Conservation (phyloP, 164 flowering plant genomes). For the Tetrastigma voinierianum region DNA sequence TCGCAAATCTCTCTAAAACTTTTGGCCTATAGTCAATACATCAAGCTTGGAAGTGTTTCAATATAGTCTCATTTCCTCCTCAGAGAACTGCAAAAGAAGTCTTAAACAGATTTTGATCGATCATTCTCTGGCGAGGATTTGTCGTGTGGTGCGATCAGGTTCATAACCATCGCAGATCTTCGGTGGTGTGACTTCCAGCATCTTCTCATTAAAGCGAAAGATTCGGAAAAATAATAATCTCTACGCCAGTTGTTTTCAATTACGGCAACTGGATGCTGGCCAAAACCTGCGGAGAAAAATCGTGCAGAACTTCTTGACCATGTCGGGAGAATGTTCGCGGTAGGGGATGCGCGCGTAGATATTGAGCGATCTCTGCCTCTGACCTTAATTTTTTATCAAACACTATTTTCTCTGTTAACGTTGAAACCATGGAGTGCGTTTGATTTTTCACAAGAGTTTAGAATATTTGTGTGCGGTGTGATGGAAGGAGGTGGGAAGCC, state of each 20-base stretch:
- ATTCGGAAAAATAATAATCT: constrained; percentile 21
- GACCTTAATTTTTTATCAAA: constrained; percentile 25
- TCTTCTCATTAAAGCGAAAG: constrained; percentile 10
- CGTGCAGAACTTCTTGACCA: constrained; percentile 25
- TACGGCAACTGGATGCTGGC: constrained; percentile 18
- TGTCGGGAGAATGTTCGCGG: constrained; percentile 9
- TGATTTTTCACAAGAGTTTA: constrained; percentile 17
- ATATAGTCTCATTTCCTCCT: constrained; percentile 13
- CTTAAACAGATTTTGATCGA: constrained; percentile 29
- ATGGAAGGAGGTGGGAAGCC: constrained; percentile 24
- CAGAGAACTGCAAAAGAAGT: constrained; percentile 14
- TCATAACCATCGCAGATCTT: constrained; percentile 13
- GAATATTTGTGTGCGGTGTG: constrained; percentile 10
- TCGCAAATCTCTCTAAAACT: constrained; percentile 10
- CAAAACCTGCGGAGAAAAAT: constrained; percentile 19
- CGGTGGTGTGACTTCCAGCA: constrained; percentile 30
- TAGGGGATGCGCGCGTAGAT: constrained; percentile 10
- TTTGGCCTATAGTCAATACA: constrained; percentile 21
- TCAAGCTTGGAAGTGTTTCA: constrained; percentile 7
- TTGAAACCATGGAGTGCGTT: constrained; percentile 12
- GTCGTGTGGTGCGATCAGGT: no score
- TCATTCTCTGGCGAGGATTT: no score
- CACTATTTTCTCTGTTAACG: constrained; percentile 34
- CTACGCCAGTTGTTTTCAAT: constrained; percentile 19
- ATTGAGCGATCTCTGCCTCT: constrained; percentile 23